A percentile compares a stretch with the other conserved stretches of the same genome.
Conservation (phyloP, 1,284 basidiomycete genomes). For the Rhizoctonia solani region DNA sequence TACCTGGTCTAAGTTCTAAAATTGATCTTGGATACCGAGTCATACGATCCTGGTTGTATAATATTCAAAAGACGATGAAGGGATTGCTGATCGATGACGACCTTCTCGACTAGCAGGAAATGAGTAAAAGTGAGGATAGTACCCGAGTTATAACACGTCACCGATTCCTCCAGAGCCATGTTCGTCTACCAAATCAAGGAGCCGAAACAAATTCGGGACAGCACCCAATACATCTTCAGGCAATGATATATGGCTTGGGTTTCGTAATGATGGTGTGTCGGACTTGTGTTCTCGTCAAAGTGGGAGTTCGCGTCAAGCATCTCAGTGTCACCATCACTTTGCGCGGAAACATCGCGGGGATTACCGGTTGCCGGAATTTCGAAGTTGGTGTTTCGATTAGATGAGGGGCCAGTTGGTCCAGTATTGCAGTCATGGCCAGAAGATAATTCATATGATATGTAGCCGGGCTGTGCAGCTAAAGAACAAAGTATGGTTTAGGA, state of each 20-base stretch:
- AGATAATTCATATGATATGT: no score
- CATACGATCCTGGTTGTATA: constrained; percentile 12
- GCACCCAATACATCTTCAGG: constrained; percentile 47
- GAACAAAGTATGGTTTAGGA: no score
- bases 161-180: constrained; percentile 22
- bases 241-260: constrained; percentile 56
- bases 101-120: constrained; percentile 11
- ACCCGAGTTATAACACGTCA: background rate
- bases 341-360: background rate
- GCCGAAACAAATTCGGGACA: constrained; percentile 34
- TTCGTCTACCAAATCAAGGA: constrained; percentile 38
- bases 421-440: no score
- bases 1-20: constrained; percentile 16
- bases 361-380: no score
- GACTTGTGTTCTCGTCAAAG: background rate
- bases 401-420: no score
- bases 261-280: constrained; percentile 46
- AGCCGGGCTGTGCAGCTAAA: no score
- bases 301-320: background rate
- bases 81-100: constrained; percentile 32
- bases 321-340: background rate
- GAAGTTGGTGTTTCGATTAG: no score
- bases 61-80: constrained; percentile 16
- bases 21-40: constrained; percentile 11
- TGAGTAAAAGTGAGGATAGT: background rate